Base-by-base conservation (phyloP, 345 rosid species). In the Ceriops tagal region DNA sequence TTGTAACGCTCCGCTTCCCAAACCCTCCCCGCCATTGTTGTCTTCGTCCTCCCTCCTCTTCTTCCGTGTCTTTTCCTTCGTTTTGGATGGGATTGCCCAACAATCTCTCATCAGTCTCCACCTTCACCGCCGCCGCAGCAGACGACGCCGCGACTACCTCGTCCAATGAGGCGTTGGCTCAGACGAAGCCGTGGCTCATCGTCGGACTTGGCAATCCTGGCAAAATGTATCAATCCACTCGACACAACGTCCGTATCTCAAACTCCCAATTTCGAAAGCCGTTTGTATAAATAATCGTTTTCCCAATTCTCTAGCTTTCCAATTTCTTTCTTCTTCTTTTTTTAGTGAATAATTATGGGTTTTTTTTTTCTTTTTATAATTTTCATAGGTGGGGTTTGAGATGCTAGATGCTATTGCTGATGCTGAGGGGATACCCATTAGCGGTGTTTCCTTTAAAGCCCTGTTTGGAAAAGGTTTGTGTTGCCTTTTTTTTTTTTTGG, bases 171-270 rank as follows among this genome's bases (percentile, higher is more conserved):
- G 53, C 71, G 22, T 39, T 58, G 71, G 31, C 77, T 69, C 58
- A 82, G 75, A 85, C 77, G 35, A 85, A 80, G 49, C 96, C 92
- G 16, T 93, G 98, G 98, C 87, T 92, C 52, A 85, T 92, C 61
- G 92, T 88, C 43, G 98, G 98, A 16, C 92, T 92, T 32, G 98
- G 98, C n/a, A 90, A 92, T 66, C 98, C 98, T 43, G 96, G 96
- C 55, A 80, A 85, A 49, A 87, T 78, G 74, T 92, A 87, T 73
- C 72, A 82, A 46, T 84, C 88, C 78, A 92, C 96, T 49, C 92
- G 98, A 39, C 98, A 92, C 70, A 92, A 90, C 68, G 98, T 92
- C n/a, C 31, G 32, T 75, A 18, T 64, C 10, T 21, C 21, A 62
- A 2, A 69, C 39, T 21, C 61, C 51, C 22, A 43, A 27, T 64